phyloP scores from a whole-genome alignment of 2,329 filamentous ascomycete species.

The Thielaviopsis cerberus region DNA sequence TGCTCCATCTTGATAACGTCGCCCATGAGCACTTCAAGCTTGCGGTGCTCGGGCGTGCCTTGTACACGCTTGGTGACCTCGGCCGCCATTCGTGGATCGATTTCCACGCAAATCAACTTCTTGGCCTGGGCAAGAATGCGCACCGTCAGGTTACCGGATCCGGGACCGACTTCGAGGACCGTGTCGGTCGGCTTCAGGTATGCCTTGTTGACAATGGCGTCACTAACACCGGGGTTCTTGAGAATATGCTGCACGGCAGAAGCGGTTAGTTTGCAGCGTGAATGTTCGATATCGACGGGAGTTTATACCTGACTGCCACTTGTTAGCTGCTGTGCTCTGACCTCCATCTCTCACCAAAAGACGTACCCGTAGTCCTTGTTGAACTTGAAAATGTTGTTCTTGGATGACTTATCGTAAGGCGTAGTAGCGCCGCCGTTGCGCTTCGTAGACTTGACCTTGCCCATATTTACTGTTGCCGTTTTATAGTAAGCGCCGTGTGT shows the following conservation, averaged over 20 bases:
- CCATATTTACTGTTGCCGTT: constrained; percentile 27
- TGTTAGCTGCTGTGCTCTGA: constrained; percentile 1
- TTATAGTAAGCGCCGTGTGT: background rate
- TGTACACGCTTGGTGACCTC: constrained; percentile 90
- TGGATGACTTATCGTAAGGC: constrained; percentile 26
- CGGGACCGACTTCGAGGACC: constrained; percentile 82
- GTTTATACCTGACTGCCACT: constrained; percentile 7
- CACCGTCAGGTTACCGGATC: constrained; percentile 75
- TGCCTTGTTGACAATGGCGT: constrained; percentile 54
- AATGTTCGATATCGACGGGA: background rate
- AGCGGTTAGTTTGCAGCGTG: background rate
- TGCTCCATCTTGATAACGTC: constrained; percentile 79
- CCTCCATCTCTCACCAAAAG: background rate
- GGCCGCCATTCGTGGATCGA: constrained; percentile 91
- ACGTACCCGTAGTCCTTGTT: constrained; percentile 59
- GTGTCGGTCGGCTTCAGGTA: constrained; percentile 76
- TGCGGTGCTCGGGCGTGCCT: constrained; percentile 65
- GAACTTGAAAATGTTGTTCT: constrained; percentile 91
- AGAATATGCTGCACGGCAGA: constrained; percentile 49
- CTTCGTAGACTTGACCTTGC: constrained; percentile 33
- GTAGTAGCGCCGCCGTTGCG: constrained; percentile 28
- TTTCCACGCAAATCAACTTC: constrained; percentile 66
- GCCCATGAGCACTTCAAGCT: constrained; percentile 72
- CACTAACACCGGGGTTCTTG: constrained; percentile 74
- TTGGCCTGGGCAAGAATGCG: constrained; percentile 76